Base-by-base conservation (phyloP, 2,329 filamentous ascomycete species). In the Cladorrhinum sp. region DNA sequence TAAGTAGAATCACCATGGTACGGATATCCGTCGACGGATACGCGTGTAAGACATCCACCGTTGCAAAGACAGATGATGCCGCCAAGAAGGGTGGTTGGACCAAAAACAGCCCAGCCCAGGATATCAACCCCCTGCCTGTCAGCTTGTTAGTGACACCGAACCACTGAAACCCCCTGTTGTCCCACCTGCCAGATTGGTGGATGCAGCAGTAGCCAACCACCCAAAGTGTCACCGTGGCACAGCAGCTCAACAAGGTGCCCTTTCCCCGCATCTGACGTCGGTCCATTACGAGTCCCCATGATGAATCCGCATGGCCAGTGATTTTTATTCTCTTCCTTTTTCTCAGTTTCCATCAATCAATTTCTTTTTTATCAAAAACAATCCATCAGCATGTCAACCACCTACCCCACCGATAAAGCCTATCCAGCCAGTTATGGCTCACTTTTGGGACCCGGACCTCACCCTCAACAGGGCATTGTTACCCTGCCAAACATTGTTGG, bases 261-360 rank as follows among this genome's bases (percentile, higher is more conserved):
- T n/a, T 25, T 25, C 49, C 49, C 49, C 49, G 49, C 49, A 50
- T 27, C 24, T 50, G 49, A 50, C 49, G 49, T 50, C 49, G 4
- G 20, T 22, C 41, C 22, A 50, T 50, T 50, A 50, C 49, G 49
- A 50, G 18, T 50, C 49, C 8, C 13, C 24, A 5, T 5, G 18
- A 7, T 7, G 32, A 12, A 16, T 36, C 16, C 16, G 32, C n/a
- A n/a, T n/a, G n/a, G n/a, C n/a, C n/a, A 12, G 9, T 12, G 9
- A 36, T 36, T 8, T 16, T 29, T 10, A 4, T 29, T 29, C 25
- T 10, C 10, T 29, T 29, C 25, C 25, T 29, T 29, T 36, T 36
- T 18, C 45, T n/a, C 45, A 20, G 41, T 16, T 24, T 25, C 18
- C 49, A 20, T 22, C 49, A 27, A 50, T 50, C 16, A 2, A 3